Evolutionary conservation across 129 eudicot genomes (phyloP), one percentile per base, ranked within the genome.

Genomic region (Pittosporum tobira): DNA sequence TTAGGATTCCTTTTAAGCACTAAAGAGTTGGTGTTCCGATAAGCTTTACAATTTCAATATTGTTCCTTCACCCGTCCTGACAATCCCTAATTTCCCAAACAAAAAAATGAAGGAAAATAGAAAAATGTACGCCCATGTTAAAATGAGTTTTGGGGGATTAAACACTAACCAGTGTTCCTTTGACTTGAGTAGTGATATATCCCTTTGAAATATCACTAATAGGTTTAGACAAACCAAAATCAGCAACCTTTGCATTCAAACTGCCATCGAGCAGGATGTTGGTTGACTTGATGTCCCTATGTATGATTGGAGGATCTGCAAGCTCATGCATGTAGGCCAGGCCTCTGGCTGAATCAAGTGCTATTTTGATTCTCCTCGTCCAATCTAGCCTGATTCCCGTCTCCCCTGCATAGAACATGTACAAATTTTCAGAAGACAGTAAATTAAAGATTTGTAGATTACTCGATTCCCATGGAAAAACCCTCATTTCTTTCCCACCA

Each of bases 141-240:
- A n/a, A n/a, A n/a, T n/a, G n/a, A n/a, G n/a, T n/a, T n/a, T n/a
- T n/a, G n/a, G n/a, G n/a, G n/a, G n/a, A 46, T 48, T 18, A n/a
- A 26, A 28, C 57, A 57, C 84, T 66, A 28, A 90, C 95, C 87
- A 83, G 16, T 53, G 98, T 90, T 52, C 94, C 98, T 69, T 73
- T 76, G 31, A 76, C 79, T 73, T 72, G 74, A 27, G 87, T 72
- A 48, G 83, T 61, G 48, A 73, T 63, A 58, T 76, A 71, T 22
- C 59, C 71, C 51, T 30, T 48, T 14, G 71, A 70, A 6, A 44
- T 27, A 1, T 74, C 81, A 53, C 48, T 27, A 51, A 77, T 16
- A 4, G 53, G 75, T 28, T 67, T 77, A 8, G 81, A 77, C 23
- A 77, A 67, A 13, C 88, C 88, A 55, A 77, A 81, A 74, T 77